Evolutionary conservation across 805 yeast species (phyloP).

Genomic region (Saturnispora bothae): DNA sequence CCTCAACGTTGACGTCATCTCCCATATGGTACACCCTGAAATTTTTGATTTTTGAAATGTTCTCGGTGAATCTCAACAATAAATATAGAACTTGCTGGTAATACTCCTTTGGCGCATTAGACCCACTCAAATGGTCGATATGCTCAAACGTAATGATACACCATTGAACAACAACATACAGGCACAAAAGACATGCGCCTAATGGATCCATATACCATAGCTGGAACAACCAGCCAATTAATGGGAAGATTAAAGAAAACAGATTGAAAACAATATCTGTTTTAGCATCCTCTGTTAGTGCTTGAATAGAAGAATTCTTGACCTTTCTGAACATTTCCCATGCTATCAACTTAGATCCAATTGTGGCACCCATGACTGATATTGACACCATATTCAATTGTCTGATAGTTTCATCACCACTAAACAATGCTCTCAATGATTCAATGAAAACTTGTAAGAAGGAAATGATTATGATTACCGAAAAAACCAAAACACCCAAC

Average conservation of each 20-base stretch:
- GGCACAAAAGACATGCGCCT: slow-evolving; percentile 57
- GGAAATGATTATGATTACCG: slow-evolving; percentile 59
- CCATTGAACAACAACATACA: slow-evolving; percentile 60
- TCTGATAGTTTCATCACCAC: slow-evolving; percentile 30
- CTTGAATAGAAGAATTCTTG: slow-evolving; percentile 59
- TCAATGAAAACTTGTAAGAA: slow-evolving; percentile 65
- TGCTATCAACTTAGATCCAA: slow-evolving; percentile 47
- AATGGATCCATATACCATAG: slow-evolving; percentile 67
- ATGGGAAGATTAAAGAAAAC: slow-evolving; percentile 63
- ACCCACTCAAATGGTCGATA: slow-evolving; percentile 65
- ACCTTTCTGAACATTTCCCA: slow-evolving; percentile 54
- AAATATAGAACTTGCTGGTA: slow-evolving; percentile 58
- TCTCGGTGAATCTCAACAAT: slow-evolving; percentile 58
- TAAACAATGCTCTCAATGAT: slow-evolving; percentile 39
- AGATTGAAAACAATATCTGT: slow-evolving; percentile 68
- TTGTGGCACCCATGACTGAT: slow-evolving; percentile 52
- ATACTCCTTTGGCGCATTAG: slow-evolving; percentile 52
- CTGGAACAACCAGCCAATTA: slow-evolving; percentile 40
- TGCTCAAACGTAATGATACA: slow-evolving; percentile 55
- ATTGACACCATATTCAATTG: slow-evolving; percentile 40
- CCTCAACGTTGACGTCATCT: slow-evolving; percentile 65
- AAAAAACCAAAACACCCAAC: slow-evolving; percentile 64
- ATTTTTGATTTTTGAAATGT: slow-evolving; percentile 52
- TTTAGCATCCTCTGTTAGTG: slow-evolving; percentile 72
- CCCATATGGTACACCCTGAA: slow-evolving; percentile 72